phyloP scores from a whole-genome alignment of 352 stramenopile species.

The Pythium utonaiense region DNA sequence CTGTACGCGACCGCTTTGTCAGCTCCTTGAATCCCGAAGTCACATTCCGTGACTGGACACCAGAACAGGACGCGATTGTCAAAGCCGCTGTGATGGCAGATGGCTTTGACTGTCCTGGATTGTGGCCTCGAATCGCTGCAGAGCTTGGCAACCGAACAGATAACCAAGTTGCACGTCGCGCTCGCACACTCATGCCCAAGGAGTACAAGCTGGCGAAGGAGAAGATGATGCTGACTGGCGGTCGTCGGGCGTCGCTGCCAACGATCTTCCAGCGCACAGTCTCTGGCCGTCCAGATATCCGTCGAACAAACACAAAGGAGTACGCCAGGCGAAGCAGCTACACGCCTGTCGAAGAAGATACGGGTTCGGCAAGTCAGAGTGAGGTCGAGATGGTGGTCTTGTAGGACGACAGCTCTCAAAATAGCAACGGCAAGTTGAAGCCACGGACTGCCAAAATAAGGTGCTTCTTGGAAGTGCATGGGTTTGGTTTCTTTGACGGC shows the following conservation, averaged over 20 bases:
- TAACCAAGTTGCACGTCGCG: conserved; percentile 24
- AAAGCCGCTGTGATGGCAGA: conserved; percentile 22
- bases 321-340: conserved; percentile 22
- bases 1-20: conserved; percentile 57
- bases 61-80: conserved; percentile 47
- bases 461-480: background rate
- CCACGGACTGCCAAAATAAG: background rate
- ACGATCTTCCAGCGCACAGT: conserved; percentile 21
- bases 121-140: conserved; percentile 22
- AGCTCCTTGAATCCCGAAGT: conserved; percentile 71
- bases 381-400: background rate
- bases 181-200: conserved; percentile 9
- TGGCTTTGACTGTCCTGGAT: conserved; percentile 16
- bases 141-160: conserved; percentile 28
- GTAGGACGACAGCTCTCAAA: background rate
- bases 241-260: conserved; percentile 10
- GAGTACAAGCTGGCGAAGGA: conserved; percentile 17
- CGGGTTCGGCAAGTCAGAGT: background rate
- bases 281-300: background rate
- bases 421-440: background rate
- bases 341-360: background rate
- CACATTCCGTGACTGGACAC: conserved; percentile 54
- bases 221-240: background rate
- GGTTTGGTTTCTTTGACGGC: background rate
- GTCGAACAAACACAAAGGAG: background rate